These are phyloP conservation scores for Amphirosellinia nigrospora DNA, from an alignment of 495 filamentous ascomycete genomes.

Conservation along the genomic window DNA sequence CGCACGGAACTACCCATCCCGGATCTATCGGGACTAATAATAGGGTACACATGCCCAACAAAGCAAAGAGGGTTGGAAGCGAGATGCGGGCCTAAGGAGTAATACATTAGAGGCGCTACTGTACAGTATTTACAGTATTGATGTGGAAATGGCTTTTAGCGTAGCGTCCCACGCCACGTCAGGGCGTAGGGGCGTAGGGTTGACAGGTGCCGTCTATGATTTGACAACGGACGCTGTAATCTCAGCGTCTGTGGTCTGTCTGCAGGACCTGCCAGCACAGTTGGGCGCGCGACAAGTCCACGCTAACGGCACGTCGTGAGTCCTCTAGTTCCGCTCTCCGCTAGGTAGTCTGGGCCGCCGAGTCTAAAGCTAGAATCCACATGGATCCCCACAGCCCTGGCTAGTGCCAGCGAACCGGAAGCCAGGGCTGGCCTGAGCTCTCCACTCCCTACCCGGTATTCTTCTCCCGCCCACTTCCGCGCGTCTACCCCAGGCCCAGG, in stretches of 20 bases:
- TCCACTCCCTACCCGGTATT: neutral
- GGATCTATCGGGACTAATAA: constrained; percentile 18
- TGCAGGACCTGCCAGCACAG: constrained; percentile 15
- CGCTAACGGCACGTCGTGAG: constrained; percentile 14
- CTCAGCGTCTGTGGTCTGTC: too few species aligned
- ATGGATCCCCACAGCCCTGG: neutral
- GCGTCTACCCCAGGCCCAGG: constrained; percentile 13
- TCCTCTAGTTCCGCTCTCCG: too few species aligned
- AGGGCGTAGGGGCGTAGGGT: neutral
- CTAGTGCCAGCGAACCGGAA: constrained; percentile 18
- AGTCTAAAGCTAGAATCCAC: neutral
- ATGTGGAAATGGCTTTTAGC: neutral
- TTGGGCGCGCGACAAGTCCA: neutral
- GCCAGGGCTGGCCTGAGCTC: neutral
- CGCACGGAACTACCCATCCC: neutral
- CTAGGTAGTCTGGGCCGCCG: too few species aligned
- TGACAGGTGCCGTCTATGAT: neutral
- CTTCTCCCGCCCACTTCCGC: constrained; percentile 18
- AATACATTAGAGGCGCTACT: neutral
- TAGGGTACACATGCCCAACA: neutral
- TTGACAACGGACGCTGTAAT: neutral
- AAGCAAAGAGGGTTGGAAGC: constrained; percentile 14
- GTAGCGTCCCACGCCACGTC: constrained; percentile 16
- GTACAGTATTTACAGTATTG: constrained; percentile 6
- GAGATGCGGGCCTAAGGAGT: constrained; percentile 13